phyloP scores from a whole-genome alignment of 352 stramenopile genomes.

The Phytophthora hybrid region DNA sequence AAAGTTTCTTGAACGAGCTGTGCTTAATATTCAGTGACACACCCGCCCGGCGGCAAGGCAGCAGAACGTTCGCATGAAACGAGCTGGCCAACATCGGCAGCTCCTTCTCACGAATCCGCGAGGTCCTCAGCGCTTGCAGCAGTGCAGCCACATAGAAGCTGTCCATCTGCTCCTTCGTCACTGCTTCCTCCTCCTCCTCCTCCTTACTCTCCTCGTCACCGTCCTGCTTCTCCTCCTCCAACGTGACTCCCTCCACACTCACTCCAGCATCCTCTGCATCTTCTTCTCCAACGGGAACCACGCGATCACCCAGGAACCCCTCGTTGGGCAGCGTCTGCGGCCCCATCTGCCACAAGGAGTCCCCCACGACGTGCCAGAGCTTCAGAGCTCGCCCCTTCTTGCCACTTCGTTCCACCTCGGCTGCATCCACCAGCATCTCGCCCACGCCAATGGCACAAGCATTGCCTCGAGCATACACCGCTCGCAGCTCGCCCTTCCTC shows the following conservation, averaged over 20 bases:
- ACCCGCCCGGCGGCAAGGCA: slow-evolving; percentile 66
- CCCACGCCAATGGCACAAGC: slow-evolving; percentile 80
- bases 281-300: slow-evolving; percentile 43
- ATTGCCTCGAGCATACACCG: slow-evolving; percentile 80
- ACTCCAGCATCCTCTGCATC: slow-evolving; percentile 26
- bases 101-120: slow-evolving; percentile 72
- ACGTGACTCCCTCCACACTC: slow-evolving; percentile 40
- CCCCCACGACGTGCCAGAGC: slow-evolving; percentile 74
- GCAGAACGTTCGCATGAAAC: slow-evolving; percentile 74
- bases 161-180: slow-evolving; percentile 81
- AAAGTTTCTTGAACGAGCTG: slow-evolving; percentile 86
- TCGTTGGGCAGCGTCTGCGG: slow-evolving; percentile 73
- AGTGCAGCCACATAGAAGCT: slow-evolving; percentile 68
- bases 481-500: slow-evolving; percentile 70
- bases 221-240: slow-evolving; percentile 57
- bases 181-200: slow-evolving; percentile 29
- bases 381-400: slow-evolving; percentile 78
- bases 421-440: slow-evolving; percentile 75
- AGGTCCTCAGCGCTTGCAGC: slow-evolving; percentile 67
- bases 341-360: slow-evolving; percentile 82
- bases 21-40: slow-evolving; percentile 79
- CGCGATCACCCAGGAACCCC: slow-evolving; percentile 58
- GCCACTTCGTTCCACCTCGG: slow-evolving; percentile 57
- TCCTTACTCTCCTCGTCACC: slow-evolving; percentile 15
- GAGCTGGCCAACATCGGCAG: slow-evolving; percentile 82